These are phyloP conservation scores for Coemansia umbellata DNA, from an alignment of 192 early-diverging fungal species.

Conservation along the genomic window DNA sequence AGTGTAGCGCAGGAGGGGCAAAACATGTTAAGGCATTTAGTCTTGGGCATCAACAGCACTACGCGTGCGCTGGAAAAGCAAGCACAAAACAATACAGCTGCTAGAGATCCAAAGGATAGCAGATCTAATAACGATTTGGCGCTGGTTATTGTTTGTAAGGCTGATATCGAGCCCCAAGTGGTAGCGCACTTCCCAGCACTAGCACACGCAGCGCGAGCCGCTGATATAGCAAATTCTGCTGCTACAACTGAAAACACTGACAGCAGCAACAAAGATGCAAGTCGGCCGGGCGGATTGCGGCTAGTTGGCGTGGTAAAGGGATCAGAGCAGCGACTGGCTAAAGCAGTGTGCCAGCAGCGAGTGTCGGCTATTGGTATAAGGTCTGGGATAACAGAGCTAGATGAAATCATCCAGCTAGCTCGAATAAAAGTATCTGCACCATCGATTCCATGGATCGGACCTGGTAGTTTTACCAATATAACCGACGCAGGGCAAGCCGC, in stretches of 20 bases:
- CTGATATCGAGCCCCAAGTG: slow-evolving; percentile 37
- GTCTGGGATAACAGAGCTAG: slow-evolving; percentile 19
- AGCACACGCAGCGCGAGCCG: slow-evolving; percentile 23
- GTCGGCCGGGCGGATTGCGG: slow-evolving; percentile 7
- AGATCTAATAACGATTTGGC: slow-evolving; percentile 9
- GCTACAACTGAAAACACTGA: not conserved
- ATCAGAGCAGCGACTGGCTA: slow-evolving; percentile 22
- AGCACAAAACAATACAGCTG: not conserved
- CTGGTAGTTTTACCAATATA: too few relatives aligned
- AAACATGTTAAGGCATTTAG: slow-evolving; percentile 17
- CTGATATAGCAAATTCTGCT: not conserved
- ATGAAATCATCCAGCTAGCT: slow-evolving; percentile 26
- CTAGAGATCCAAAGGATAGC: not conserved
- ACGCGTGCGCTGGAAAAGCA: slow-evolving; percentile 38
- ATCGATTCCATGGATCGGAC: slow-evolving; percentile 36
- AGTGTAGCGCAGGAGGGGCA: not conserved
- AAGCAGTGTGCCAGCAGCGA: slow-evolving; percentile 20
- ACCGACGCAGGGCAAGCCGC: not conserved
- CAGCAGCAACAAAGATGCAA: not conserved
- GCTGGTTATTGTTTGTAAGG: slow-evolving; percentile 37
- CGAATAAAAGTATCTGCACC: slow-evolving; percentile 6
- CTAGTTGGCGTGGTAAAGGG: slow-evolving; percentile 30
- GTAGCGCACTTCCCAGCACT: slow-evolving; percentile 37
- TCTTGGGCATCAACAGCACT: slow-evolving; percentile 42
- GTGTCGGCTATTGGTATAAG: slow-evolving; percentile 39